These are phyloP conservation scores for Daldinia loculata DNA, from an alignment of 495 filamentous ascomycete species.

Conservation along the genomic window DNA sequence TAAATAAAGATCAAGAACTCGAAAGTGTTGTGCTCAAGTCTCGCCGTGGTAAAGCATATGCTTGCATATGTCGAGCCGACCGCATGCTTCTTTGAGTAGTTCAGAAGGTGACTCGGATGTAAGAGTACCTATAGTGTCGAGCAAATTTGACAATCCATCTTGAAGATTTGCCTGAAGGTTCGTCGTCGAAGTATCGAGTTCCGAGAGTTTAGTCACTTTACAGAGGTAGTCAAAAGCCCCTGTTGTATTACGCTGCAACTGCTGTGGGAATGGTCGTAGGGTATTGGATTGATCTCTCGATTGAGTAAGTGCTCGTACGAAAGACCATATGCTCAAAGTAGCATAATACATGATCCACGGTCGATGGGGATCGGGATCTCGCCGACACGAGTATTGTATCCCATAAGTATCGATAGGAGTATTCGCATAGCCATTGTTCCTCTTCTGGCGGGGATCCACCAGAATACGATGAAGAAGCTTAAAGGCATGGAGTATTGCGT, in stretches of 20 bases:
- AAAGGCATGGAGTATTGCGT: constrained; percentile 91
- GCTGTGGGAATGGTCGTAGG: constrained; percentile 32
- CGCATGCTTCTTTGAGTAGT: constrained; percentile 54
- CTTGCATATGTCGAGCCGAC: constrained; percentile 53
- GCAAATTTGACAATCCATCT: constrained; percentile 54
- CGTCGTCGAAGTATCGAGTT: constrained; percentile 48
- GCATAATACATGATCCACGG: constrained; percentile 98
- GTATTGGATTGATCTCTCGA: constrained; percentile 41
- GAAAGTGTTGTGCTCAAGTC: constrained; percentile 20
- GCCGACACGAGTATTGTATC: constrained; percentile 75
- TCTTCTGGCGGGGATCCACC: constrained; percentile 58
- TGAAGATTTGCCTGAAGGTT: constrained; percentile 39
- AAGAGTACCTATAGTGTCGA: constrained; percentile 53
- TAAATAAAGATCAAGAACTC: background rate
- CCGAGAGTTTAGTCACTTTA: constrained; percentile 48
- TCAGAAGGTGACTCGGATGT: constrained; percentile 56
- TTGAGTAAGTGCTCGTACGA: constrained; percentile 83
- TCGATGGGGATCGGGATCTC: constrained; percentile 88
- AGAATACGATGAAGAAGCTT: constrained; percentile 84
- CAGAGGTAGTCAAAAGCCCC: constrained; percentile 53
- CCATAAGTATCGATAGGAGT: constrained; percentile 41
- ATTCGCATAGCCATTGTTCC: constrained; percentile 43
- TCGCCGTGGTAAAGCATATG: constrained; percentile 50
- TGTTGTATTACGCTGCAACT: constrained; percentile 35
- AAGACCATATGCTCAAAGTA: constrained; percentile 90